Percentiles rank a stretch among this genome's conserved stretches.
phyloP scores from a whole-genome alignment of 176 grass and related monocot species.

The Triticum timopheevii region DNA sequence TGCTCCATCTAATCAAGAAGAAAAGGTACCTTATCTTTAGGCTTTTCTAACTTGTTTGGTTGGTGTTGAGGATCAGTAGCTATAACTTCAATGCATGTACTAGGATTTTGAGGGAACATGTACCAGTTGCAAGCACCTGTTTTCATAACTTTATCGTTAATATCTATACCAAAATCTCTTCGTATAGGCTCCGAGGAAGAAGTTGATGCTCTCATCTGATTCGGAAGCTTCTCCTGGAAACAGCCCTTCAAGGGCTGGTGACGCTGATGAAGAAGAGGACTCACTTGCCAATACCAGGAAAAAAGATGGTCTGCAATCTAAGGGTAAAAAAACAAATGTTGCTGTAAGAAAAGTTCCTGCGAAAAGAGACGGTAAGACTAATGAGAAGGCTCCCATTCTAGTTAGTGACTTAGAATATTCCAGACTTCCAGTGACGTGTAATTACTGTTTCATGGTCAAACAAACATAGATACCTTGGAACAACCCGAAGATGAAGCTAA shows the following conservation, averaged over 20 bases:
- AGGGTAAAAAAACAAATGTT: slow-evolving; percentile 37
- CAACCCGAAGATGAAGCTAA: slow-evolving; percentile 34
- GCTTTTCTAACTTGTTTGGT: background rate
- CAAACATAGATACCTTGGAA: slow-evolving; percentile 31
- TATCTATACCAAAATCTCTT: background rate
- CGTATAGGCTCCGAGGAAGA: slow-evolving; percentile 41
- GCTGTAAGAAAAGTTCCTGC: slow-evolving; percentile 25
- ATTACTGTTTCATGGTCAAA: slow-evolving; percentile 13
- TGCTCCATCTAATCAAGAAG: slow-evolving; percentile 29
- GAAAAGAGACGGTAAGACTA: slow-evolving; percentile 24
- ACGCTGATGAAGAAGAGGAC: slow-evolving; percentile 19
- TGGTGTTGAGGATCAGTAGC: background rate
- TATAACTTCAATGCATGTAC: background rate
- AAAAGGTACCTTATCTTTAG: background rate
- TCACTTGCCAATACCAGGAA: slow-evolving; percentile 7
- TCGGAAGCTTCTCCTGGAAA: slow-evolving; percentile 30
- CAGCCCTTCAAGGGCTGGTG: slow-evolving; percentile 35
- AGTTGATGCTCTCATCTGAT: slow-evolving; percentile 26
- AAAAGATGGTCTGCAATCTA: slow-evolving; percentile 23
- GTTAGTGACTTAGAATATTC: background rate
- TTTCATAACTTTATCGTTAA: background rate
- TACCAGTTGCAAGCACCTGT: background rate
- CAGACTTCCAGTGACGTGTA: background rate
- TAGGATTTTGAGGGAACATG: background rate
- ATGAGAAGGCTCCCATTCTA: background rate